phyloP scores from a whole-genome alignment of 2,329 filamentous ascomycete species.

The Penicillium sp. region DNA sequence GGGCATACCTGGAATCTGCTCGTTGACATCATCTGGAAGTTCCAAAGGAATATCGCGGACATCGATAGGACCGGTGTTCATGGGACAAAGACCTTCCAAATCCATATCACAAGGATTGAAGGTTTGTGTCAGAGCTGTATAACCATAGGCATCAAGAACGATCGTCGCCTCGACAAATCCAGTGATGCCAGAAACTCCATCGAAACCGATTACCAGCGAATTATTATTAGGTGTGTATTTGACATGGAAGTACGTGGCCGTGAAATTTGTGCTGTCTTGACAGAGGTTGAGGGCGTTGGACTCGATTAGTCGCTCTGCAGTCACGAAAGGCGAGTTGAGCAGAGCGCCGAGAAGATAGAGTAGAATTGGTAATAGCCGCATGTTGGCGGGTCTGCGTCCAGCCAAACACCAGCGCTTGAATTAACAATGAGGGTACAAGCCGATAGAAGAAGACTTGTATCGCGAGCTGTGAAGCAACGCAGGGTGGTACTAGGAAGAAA shows the following conservation, averaged over 20 bases:
- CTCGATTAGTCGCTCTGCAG: constrained; percentile 71
- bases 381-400: constrained; percentile 27
- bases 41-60: constrained; percentile 70
- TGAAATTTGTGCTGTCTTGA: constrained; percentile 81
- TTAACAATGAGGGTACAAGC: constrained; percentile 12
- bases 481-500: constrained; percentile 38
- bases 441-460: constrained; percentile 16
- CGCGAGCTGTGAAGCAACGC: constrained; percentile 16
- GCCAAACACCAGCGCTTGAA: constrained; percentile 3
- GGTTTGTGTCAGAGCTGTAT: constrained; percentile 67
- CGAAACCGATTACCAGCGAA: constrained; percentile 73
- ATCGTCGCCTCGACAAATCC: constrained; percentile 46
- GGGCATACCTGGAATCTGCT: constrained; percentile 67
- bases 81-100: constrained; percentile 82
- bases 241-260: constrained; percentile 85
- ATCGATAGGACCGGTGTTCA: constrained; percentile 82
- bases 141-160: constrained; percentile 85
- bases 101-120: constrained; percentile 76
- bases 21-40: constrained; percentile 62
- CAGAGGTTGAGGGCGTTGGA: constrained; percentile 85
- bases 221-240: constrained; percentile 67
- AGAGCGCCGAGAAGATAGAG: constrained; percentile 46
- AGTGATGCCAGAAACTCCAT: constrained; percentile 74
- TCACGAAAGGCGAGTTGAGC: constrained; percentile 54
- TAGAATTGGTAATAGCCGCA: constrained; percentile 41